Evolutionary conservation across 2,329 filamentous ascomycete species (phyloP).

Genomic region (Chrysoporthe cubensis): DNA sequence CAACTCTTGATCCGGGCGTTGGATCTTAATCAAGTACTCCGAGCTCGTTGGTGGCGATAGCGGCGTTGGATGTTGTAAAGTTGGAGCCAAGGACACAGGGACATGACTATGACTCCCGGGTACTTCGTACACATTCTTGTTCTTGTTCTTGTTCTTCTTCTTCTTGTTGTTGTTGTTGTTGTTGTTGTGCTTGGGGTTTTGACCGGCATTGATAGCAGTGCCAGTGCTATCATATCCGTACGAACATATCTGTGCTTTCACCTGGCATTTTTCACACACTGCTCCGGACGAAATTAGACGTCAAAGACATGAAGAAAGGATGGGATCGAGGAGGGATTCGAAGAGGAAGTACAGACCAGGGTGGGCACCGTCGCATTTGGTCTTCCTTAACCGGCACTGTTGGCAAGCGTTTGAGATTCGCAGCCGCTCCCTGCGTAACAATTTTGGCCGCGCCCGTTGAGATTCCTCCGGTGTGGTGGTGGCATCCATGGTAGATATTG

Average conservation of each 20-base stretch:
- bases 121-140: neutral
- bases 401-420: conserved; percentile 41
- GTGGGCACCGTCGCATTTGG: conserved; percentile 47
- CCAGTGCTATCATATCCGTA: conserved; percentile 37
- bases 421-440: neutral
- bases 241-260: conserved; percentile 32
- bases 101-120: conserved; percentile 29
- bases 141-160: neutral
- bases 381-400: conserved; percentile 45
- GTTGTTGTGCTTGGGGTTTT: neutral
- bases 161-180: neutral
- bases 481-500: neutral
- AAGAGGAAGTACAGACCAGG: conserved; percentile 41
- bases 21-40: neutral
- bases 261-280: neutral
- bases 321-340: conserved; percentile 23
- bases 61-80: neutral
- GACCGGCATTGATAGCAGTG: neutral
- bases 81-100: conserved; percentile 14
- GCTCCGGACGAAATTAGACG: neutral
- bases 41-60: neutral
- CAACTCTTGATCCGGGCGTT: neutral
- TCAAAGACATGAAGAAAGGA: neutral
- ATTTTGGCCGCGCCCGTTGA: neutral
- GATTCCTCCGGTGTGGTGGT: neutral